Percentiles rank a stretch among this genome's conserved stretches.
phyloP scores from a whole-genome alignment of 352 stramenopile species.

The Globisporangium megalacanthum region DNA sequence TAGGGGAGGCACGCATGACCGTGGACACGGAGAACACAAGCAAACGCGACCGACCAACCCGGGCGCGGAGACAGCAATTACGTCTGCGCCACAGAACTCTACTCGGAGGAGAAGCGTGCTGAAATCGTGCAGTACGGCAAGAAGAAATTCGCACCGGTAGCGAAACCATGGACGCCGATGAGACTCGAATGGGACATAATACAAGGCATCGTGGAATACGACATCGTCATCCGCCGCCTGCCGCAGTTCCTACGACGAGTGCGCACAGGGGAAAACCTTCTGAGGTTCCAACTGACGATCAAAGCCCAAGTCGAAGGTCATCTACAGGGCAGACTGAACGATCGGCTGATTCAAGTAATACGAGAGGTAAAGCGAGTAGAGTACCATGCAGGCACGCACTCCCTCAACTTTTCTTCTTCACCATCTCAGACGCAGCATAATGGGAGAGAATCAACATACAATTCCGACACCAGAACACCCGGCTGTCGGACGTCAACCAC shows the following conservation, averaged over 20 bases:
- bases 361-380: background rate
- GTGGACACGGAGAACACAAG: too few species aligned
- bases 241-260: background rate
- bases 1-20: too few species aligned
- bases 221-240: background rate
- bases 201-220: background rate
- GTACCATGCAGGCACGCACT: background rate
- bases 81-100: background rate
- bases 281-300: background rate
- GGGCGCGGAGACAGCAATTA: background rate
- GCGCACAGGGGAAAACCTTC: background rate
- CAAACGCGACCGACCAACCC: too few species aligned
- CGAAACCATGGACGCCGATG: background rate
- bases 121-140: background rate
- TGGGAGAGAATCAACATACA: background rate
- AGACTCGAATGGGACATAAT: background rate
- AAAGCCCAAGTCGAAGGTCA: background rate
- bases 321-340: background rate
- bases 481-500: background rate
- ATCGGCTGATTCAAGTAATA: background rate
- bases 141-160: background rate
- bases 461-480: background rate
- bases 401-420: slow-evolving; percentile 2
- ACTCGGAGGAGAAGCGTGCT: background rate
- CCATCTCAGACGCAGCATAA: background rate